A percentile compares a stretch with the other conserved stretches of the same genome.
Evolutionary conservation across 768 basidiomycete genomes (phyloP).

Genomic region (Crassisporium funariophilum): DNA sequence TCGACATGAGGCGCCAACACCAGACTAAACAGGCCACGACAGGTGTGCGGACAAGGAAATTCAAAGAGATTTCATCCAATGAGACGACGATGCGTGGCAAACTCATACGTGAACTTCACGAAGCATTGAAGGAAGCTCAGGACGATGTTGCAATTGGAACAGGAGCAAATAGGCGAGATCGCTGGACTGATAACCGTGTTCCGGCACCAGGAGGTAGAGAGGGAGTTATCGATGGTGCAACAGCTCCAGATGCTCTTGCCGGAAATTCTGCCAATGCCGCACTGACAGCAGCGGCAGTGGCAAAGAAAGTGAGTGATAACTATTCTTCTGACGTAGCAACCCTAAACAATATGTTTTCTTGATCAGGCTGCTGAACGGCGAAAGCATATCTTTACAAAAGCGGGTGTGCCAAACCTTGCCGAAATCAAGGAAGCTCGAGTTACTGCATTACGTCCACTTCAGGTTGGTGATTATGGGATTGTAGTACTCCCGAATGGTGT

Average conservation of each 20-base stretch:
- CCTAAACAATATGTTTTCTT: too few relatives aligned
- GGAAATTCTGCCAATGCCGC: slow-evolving; percentile 21
- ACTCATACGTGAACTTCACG: slow-evolving; percentile 10
- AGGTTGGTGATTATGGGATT: slow-evolving; percentile 16
- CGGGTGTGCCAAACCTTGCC: neutral
- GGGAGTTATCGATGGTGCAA: slow-evolving; percentile 6
- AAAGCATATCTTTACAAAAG: slow-evolving; percentile 4
- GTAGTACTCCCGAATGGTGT: slow-evolving; percentile 1
- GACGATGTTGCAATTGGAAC: slow-evolving; percentile 10
- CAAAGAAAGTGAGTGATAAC: slow-evolving; percentile 15
- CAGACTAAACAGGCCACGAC: slow-evolving; percentile 20
- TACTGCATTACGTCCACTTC: slow-evolving; percentile 8
- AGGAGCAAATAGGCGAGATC: slow-evolving; percentile 2
- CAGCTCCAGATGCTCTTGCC: neutral
- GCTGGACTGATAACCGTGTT: slow-evolving; percentile 7
- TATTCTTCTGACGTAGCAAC: too few relatives aligned
- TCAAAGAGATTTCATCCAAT: neutral
- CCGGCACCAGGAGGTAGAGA: slow-evolving; percentile 12
- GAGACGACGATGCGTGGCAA: slow-evolving; percentile 1
- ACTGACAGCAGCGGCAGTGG: slow-evolving; percentile 2
- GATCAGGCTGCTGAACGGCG: slow-evolving; percentile 8
- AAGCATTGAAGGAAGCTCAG: slow-evolving; percentile 10
- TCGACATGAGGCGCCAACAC: slow-evolving; percentile 11
- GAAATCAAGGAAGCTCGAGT: slow-evolving; percentile 7
- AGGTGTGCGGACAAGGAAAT: slow-evolving; percentile 9